Conservation (phyloP, 257 asterid genomes). For the Gentiana macrophylla region DNA sequence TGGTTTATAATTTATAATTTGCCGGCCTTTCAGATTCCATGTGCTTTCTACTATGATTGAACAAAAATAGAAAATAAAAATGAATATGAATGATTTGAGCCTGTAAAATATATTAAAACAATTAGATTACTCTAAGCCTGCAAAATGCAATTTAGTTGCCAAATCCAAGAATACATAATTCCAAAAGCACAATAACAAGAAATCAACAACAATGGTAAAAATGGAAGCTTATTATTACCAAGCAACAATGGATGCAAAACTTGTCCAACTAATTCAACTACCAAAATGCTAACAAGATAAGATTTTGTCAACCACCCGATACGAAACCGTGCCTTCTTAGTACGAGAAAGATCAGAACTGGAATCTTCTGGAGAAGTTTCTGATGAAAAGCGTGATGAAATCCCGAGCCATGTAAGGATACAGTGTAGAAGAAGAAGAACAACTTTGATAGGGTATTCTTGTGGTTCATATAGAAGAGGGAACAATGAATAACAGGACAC, state of each 20-base stretch:
- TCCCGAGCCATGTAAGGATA: slow-evolving; percentile 45
- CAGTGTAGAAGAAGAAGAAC: slow-evolving; percentile 50
- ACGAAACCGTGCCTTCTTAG: slow-evolving; percentile 13
- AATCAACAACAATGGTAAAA: slow-evolving; percentile 71
- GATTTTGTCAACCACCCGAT: slow-evolving; percentile 52
- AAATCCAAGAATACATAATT: slow-evolving; percentile 75
- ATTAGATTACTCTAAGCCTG: slow-evolving; percentile 13
- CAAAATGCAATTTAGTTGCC: slow-evolving; percentile 52
- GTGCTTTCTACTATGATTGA: no score
- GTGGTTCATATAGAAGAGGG: slow-evolving; percentile 80
- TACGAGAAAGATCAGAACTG: slow-evolving; percentile 4
- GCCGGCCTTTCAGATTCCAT: no score
- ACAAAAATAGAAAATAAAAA: no score
- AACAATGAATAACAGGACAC: slow-evolving; percentile 83
- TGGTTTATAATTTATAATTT: no score
- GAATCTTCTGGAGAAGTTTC: slow-evolving; percentile 11
- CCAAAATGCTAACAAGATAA: slow-evolving; percentile 49
- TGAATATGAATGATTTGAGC: no score
- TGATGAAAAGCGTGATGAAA: no score
- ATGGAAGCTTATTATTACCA: slow-evolving; percentile 52
- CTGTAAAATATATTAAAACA: not conserved
- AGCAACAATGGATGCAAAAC: slow-evolving; percentile 51
- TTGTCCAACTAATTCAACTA: slow-evolving; percentile 71
- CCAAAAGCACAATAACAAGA: slow-evolving; percentile 67
- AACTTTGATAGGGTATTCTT: slow-evolving; percentile 83